phyloP scores from a whole-genome alignment of 1,139 yeast genomes.

The Yamadazyma mexicana region DNA sequence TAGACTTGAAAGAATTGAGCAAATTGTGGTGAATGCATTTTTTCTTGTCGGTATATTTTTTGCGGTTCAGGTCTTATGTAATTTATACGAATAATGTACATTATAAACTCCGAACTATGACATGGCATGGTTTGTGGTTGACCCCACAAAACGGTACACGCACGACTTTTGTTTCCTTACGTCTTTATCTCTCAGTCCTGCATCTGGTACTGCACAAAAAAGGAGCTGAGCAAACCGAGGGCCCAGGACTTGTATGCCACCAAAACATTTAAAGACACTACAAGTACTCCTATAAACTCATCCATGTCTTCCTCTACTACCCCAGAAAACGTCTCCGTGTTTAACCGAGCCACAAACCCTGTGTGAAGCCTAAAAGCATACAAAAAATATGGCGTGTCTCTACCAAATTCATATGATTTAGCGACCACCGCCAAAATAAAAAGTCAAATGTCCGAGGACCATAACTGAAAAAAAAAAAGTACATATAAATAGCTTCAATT shows the following conservation, averaged over 20 bases:
- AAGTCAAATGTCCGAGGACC: conserved; percentile 1
- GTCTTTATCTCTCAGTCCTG: neutral
- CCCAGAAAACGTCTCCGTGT: no score
- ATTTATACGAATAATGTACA: no score
- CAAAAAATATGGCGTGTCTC: no score
- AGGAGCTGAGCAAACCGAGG: no score
- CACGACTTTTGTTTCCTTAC: conserved; percentile 6
- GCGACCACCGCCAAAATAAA: neutral
- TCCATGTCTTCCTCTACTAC: no score
- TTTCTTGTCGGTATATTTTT: no score
- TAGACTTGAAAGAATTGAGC: conserved; percentile 18
- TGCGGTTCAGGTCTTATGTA: no score
- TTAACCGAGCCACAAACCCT: no score
- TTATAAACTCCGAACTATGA: neutral
- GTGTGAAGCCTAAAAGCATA: no score
- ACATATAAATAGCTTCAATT: neutral
- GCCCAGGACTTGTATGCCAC: no score
- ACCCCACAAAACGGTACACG: conserved; percentile 13
- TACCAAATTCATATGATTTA: neutral
- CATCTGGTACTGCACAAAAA: neutral
- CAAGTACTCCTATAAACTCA: no score
- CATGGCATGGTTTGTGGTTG: neutral
- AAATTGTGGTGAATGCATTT: conserved; percentile 6
- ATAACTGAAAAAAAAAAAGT: neutral
- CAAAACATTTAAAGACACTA: no score